Evolutionary conservation across 768 basidiomycete species (phyloP).

Genomic region (Mycena vitilis): DNA sequence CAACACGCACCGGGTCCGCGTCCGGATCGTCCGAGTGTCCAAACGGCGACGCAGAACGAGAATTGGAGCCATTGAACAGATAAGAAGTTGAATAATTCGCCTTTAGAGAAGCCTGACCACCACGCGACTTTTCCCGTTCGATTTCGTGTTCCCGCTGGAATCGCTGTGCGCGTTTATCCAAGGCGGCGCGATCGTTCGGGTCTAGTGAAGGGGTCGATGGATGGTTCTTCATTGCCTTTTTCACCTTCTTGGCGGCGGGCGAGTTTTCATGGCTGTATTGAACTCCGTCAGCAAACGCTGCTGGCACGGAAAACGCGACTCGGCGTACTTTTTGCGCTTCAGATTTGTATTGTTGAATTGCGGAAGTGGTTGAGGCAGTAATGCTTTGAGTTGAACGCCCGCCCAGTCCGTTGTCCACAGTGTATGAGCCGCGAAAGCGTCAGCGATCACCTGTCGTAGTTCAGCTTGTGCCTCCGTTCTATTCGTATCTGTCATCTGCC

Average conservation of each 20-base stretch:
- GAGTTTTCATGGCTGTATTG: conserved; percentile 52
- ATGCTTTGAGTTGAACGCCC: conserved; percentile 84
- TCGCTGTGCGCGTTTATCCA: conserved; percentile 84
- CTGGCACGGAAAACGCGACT: conserved; percentile 13
- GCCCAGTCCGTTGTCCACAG: conserved; percentile 97
- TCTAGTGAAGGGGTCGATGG: conserved; percentile 56
- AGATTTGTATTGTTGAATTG: conserved; percentile 57
- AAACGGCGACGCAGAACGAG: conserved; percentile 63
- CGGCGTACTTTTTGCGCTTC: conserved; percentile 78
- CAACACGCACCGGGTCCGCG: conserved; percentile 70
- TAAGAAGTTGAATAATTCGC: conserved; percentile 63
- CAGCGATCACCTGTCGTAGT: conserved; percentile 96
- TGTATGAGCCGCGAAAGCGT: conserved; percentile 85
- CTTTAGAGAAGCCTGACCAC: conserved; percentile 54
- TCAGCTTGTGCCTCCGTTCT: conserved; percentile 91
- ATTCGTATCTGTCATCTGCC: conserved; percentile 91
- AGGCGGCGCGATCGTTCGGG: conserved; percentile 73
- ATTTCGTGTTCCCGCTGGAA: conserved; percentile 93
- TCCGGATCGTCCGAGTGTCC: conserved; percentile 74
- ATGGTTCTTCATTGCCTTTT: conserved; percentile 67
- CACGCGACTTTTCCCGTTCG: conserved; percentile 72
- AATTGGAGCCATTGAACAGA: conserved; percentile 61
- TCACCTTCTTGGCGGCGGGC: conserved; percentile 63
- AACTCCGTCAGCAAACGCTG: background rate
- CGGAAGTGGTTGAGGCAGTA: conserved; percentile 69